Conservation (phyloP, 768 basidiomycete species). For the Amanita rimosa region DNA sequence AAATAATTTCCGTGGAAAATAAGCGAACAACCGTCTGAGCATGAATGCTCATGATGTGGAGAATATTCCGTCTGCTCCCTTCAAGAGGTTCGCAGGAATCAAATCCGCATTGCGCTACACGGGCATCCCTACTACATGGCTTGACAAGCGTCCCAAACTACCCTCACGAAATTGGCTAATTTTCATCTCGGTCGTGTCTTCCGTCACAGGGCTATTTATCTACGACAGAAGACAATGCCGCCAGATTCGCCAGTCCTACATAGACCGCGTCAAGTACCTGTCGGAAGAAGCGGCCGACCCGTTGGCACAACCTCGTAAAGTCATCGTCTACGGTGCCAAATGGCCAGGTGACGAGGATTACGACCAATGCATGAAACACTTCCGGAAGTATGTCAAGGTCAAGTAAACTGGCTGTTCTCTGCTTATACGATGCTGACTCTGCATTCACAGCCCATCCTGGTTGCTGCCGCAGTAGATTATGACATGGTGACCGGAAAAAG, state of each 20-base stretch:
- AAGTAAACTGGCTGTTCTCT: conserved; percentile 13
- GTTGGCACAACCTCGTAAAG: conserved; percentile 60
- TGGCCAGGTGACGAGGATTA: conserved; percentile 96
- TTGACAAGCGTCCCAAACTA: conserved; percentile 74
- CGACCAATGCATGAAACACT: conserved; percentile 74
- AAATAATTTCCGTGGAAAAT: background rate
- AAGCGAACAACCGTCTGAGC: background rate
- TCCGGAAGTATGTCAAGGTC: conserved; percentile 97
- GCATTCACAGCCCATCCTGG: conserved; percentile 68
- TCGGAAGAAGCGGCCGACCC: conserved; percentile 56
- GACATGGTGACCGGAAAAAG: conserved; percentile 70
- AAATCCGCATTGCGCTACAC: conserved; percentile 56
- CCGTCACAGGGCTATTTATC: conserved; percentile 59
- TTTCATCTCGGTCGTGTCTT: conserved; percentile 70
- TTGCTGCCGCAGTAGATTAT: conserved; percentile 92
- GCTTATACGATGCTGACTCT: conserved; percentile 7
- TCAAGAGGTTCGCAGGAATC: conserved; percentile 32
- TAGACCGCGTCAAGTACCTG: conserved; percentile 70
- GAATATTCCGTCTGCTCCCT: conserved; percentile 10
- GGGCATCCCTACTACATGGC: conserved; percentile 63
- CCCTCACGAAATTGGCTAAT: conserved; percentile 94
- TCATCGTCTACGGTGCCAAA: conserved; percentile 78
- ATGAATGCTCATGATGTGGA: background rate
- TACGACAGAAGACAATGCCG: conserved; percentile 85
- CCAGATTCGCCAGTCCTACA: conserved; percentile 63